Base-by-base conservation (phyloP, 192 early-diverging fungal genomes). In the Coemansia sp. region DNA sequence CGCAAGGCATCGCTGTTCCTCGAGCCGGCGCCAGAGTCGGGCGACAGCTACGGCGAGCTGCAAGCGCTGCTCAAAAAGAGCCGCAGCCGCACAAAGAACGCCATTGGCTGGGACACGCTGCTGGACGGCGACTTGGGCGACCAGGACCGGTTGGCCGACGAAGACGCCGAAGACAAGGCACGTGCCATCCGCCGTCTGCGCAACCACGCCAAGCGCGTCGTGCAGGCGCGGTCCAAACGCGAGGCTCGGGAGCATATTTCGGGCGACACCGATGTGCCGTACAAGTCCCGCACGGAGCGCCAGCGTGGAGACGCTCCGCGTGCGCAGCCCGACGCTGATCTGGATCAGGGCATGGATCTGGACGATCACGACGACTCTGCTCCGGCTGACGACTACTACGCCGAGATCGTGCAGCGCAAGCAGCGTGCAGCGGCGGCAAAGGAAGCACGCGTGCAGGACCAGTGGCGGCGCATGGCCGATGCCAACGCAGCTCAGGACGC, bases 261-360 rank as follows among this genome's bases (percentile, higher is more conserved):
- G n/a, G 93, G 92, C 62, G 93, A 95, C 73, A 67, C 81, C 17
- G 93, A 94, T 81, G 73, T 96, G 51, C 92, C 92, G 38, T 92
- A 92, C 79, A 89, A 85, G 61, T 85, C 90, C 50, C 72, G 79
- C 37, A 23, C 43, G n/a, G 73, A 64, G 38, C 49, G 48, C 51
- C 73, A 72, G 64, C 79, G 73, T 39, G 38, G 41, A 27, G 79
- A 69, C 60, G 64, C 65, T 12, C 49, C 32, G 60, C 60, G n/a
- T 72, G 72, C 37, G 87, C 32, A 32, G 32, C 32, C 85, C 51
- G 86, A 90, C 59, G 70, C 73, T 24, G 87, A 84, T 49, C 85
- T 87, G 84, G 74, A 80, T 56, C 83, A 84, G 60, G 74, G 81
- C 64, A 86, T 87, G 73, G 57, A 59, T 21, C 81, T 82, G 8